Conservation (phyloP, 768 basidiomycete species). For the Tylopilus vinaceipallidus region DNA sequence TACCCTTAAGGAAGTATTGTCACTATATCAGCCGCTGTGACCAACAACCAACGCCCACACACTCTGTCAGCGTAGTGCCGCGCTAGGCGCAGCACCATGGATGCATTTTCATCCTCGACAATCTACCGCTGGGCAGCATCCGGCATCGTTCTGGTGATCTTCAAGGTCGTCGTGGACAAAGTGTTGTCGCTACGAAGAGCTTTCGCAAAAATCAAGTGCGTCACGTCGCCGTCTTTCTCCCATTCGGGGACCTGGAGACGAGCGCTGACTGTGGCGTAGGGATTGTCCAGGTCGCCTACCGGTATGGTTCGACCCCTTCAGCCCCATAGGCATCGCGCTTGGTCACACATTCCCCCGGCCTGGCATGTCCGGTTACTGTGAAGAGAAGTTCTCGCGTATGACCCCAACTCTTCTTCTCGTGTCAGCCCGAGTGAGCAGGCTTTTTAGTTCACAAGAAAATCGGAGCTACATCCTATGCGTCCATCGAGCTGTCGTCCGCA, state of each 20-base stretch:
- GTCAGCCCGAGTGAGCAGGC: not conserved
- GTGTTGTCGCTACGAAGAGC: slow-evolving; percentile 1
- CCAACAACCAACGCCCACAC: too few relatives aligned
- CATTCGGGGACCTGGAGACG: not conserved
- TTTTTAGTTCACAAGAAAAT: slow-evolving; percentile 36
- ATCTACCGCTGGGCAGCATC: slow-evolving; percentile 8
- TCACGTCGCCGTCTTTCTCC: not conserved
- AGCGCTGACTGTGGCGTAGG: slow-evolving; percentile 4
- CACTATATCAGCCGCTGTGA: too few relatives aligned
- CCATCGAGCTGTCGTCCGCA: slow-evolving; percentile 28
- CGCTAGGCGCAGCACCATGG: not conserved
- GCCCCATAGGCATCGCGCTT: slow-evolving; percentile 19
- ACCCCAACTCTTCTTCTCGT: slow-evolving; percentile 3
- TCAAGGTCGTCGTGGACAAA: slow-evolving; percentile 10
- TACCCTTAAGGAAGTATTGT: too few relatives aligned
- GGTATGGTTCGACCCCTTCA: slow-evolving; percentile 36
- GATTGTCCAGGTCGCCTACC: too few relatives aligned
- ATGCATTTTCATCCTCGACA: not conserved
- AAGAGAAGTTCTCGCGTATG: too few relatives aligned
- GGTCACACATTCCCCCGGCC: slow-evolving; percentile 39
- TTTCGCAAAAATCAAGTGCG: slow-evolving; percentile 18
- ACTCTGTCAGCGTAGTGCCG: too few relatives aligned
- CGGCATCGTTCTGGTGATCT: slow-evolving; percentile 4
- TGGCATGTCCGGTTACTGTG: slow-evolving; percentile 34
- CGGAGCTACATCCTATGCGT: too few relatives aligned